Conservation (phyloP, 495 filamentous ascomycete species). For the Talaromyces proteolyticus region DNA sequence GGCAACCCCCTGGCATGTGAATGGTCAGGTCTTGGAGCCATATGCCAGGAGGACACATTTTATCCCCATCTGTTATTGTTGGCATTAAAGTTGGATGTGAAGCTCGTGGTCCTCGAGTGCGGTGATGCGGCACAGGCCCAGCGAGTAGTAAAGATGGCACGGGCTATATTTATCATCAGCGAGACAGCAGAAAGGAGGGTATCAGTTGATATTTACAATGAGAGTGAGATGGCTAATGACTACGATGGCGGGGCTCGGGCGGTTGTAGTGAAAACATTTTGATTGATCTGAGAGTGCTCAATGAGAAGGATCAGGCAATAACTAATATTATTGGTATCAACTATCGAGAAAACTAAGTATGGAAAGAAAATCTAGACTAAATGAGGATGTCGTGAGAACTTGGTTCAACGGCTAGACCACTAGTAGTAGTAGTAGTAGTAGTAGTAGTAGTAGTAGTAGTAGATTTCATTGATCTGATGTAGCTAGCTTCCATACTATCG, state of each 20-base stretch:
- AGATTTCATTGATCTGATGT: not conserved
- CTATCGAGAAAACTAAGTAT: too few relatives aligned
- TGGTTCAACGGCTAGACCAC: too few relatives aligned
- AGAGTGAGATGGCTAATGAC: not conserved
- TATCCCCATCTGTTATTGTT: conserved; percentile 26
- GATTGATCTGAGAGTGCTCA: too few relatives aligned
- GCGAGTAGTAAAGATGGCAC: conserved; percentile 16
- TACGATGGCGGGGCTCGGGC: conserved; percentile 1
- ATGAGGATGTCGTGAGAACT: too few relatives aligned
- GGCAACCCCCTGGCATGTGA: not conserved
- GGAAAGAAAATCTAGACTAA: too few relatives aligned
- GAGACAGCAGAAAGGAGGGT: not conserved
- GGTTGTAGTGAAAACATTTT: not conserved
- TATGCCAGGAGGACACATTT: conserved; percentile 30
- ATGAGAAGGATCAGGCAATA: too few relatives aligned
- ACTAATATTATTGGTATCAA: too few relatives aligned
- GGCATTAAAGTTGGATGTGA: conserved; percentile 13
- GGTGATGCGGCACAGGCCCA: conserved; percentile 27
- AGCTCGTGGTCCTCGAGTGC: conserved; percentile 31
- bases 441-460: not conserved
- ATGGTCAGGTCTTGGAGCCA: not conserved
- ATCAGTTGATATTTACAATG: conserved; percentile 2
- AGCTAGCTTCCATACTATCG: not conserved
- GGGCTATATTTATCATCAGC: not conserved
- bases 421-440: too few relatives aligned